Evolutionary conservation across 371 early-diverging fungal genomes (phyloP).

Genomic region (Syncephalastrum monosporum): DNA sequence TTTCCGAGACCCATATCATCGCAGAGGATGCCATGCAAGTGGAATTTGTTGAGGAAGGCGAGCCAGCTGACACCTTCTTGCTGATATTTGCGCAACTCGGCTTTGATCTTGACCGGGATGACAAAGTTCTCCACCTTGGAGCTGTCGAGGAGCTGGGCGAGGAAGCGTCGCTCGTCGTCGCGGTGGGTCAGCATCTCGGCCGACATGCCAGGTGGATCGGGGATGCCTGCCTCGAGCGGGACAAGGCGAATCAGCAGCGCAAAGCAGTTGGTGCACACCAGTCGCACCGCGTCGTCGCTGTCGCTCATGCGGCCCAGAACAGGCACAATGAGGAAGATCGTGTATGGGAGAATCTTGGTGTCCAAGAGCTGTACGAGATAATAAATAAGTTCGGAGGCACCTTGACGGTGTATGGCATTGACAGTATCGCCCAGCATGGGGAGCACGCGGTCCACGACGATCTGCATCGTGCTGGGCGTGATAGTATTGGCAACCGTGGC

Average conservation of each 20-base stretch:
- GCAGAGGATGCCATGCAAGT: conserved; percentile 96
- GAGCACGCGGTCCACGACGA: conserved; percentile 74
- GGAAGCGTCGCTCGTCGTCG: conserved; percentile 84
- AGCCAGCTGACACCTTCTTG: conserved; percentile 98
- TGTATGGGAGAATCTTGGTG: conserved; percentile 84
- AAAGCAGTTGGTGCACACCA: conserved; percentile 90
- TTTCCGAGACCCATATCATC: conserved; percentile 99
- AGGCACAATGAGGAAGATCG: conserved; percentile 94
- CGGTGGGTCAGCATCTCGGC: conserved; percentile 75
- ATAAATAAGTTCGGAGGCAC: conserved; percentile 78
- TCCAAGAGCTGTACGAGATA: conserved; percentile 71
- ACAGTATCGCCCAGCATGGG: conserved; percentile 78
- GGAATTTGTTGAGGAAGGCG: conserved; percentile 94
- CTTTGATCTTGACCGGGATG: conserved; percentile 91
- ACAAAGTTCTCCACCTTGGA: conserved; percentile 81
- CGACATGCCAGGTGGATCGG: conserved; percentile 89
- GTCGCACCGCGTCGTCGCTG: conserved; percentile 82
- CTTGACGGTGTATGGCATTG: conserved; percentile 77
- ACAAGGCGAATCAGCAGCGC: conserved; percentile 92
- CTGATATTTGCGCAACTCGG: conserved; percentile 92
- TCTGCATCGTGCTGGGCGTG: conserved; percentile 74
- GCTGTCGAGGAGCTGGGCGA: conserved; percentile 90
- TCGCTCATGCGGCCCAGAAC: conserved; percentile 98
- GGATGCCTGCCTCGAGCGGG: conserved; percentile 88
- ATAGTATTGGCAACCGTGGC: conserved; percentile 71